These are phyloP conservation scores for Cladosporium oxysporum DNA, from an alignment of 2,329 filamentous ascomycete genomes.

Conservation along the genomic window DNA sequence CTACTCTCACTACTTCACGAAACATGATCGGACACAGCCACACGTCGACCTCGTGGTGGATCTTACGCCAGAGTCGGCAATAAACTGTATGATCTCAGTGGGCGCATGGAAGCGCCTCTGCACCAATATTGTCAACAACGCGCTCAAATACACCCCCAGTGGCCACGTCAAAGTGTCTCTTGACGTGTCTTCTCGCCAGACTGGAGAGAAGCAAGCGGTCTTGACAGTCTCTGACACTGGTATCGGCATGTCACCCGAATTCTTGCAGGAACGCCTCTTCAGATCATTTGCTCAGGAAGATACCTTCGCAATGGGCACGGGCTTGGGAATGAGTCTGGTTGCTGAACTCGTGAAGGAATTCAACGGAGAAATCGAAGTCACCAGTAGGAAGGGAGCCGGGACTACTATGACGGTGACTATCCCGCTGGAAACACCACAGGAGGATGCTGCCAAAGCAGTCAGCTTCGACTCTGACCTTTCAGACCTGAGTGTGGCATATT, in stretches of 20 bases:
- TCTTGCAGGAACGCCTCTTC: conserved; percentile 62
- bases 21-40: conserved; percentile 43
- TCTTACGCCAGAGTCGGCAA: conserved; percentile 34
- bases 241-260: conserved; percentile 65
- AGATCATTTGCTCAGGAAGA: conserved; percentile 68
- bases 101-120: conserved; percentile 25
- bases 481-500: neutral
- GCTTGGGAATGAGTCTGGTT: conserved; percentile 67
- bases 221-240: conserved; percentile 61
- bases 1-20: conserved; percentile 21
- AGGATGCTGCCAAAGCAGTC: too few species aligned
- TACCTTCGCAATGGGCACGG: conserved; percentile 60
- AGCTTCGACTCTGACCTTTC: too few species aligned
- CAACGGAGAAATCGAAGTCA: conserved; percentile 56
- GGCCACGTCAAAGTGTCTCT: conserved; percentile 20
- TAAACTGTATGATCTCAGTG: conserved; percentile 2
- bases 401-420: conserved; percentile 26
- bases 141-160: conserved; percentile 25
- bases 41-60: conserved; percentile 30
- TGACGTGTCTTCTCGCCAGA: neutral
- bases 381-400: conserved; percentile 31
- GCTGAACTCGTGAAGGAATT: conserved; percentile 59
- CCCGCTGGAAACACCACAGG: conserved; percentile 1
- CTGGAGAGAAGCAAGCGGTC: neutral
- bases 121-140: conserved; percentile 27